These are phyloP conservation scores for Lyophyllum decastes DNA, from an alignment of 768 basidiomycete genomes.

Conservation along the genomic window DNA sequence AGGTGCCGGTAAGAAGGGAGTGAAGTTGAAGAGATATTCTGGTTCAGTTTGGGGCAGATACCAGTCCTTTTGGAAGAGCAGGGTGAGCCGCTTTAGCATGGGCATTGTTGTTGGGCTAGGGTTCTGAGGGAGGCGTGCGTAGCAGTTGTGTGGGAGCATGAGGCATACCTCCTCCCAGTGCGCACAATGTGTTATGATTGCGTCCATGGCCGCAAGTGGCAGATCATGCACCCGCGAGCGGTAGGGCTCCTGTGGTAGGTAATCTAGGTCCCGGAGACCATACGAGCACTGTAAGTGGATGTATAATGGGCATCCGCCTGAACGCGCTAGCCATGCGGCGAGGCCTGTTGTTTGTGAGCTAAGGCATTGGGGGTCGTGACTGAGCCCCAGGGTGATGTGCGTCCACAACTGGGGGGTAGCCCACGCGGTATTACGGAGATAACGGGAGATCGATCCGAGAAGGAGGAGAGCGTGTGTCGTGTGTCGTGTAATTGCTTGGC, in stretches of 20 bases:
- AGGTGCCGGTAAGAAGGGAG: neutral
- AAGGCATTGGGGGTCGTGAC: neutral
- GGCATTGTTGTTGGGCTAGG: too few species aligned
- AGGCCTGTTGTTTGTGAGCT: constrained; percentile 1
- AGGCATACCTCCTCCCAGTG: too few species aligned
- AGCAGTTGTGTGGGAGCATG: too few species aligned
- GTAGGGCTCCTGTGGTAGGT: too few species aligned
- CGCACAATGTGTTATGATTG: too few species aligned
- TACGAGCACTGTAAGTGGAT: too few species aligned
- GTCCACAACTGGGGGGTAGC: constrained; percentile 12
- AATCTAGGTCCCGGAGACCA: too few species aligned
- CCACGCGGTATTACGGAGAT: constrained; percentile 5
- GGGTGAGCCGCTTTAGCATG: constrained; percentile 4
- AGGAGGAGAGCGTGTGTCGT: constrained; percentile 2
- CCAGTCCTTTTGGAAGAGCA: neutral
- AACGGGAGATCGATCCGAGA: constrained; percentile 9
- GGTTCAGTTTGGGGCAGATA: neutral
- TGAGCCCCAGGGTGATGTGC: neutral
- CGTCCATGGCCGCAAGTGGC: too few species aligned
- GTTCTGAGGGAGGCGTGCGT: too few species aligned
- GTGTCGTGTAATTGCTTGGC: neutral
- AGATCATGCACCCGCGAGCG: too few species aligned
- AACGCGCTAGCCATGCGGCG: too few species aligned
- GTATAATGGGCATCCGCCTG: too few species aligned
- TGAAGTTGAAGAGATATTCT: neutral